Conservation (phyloP, 495 filamentous ascomycete species). For the Pseudomonodictys pantanalensis region DNA sequence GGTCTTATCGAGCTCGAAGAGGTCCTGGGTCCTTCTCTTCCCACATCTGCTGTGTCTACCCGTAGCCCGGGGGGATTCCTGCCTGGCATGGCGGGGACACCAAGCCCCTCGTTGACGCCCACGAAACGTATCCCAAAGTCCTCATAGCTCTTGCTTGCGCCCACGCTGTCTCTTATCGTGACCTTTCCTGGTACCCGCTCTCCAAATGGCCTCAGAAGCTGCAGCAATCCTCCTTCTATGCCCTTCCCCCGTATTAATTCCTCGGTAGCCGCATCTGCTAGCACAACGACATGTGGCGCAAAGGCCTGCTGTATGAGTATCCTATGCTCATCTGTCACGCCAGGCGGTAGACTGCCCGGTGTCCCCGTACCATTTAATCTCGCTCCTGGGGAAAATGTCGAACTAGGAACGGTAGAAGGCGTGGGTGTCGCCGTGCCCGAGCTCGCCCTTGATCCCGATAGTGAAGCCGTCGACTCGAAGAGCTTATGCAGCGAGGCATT, state of each 20-base stretch:
- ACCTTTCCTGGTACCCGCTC: slow-evolving; percentile 85
- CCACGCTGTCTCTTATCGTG: slow-evolving; percentile 82
- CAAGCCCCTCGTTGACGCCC: slow-evolving; percentile 55
- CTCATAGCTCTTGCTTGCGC: slow-evolving; percentile 76
- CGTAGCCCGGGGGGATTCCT: slow-evolving; percentile 39
- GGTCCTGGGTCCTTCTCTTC: slow-evolving; percentile 17
- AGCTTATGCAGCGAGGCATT: slow-evolving; percentile 45
- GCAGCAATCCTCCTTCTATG: slow-evolving; percentile 74
- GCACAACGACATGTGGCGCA: slow-evolving; percentile 80
- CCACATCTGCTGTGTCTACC: slow-evolving; percentile 31
- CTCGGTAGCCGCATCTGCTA: slow-evolving; percentile 80
- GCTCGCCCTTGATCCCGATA: slow-evolving; percentile 36
- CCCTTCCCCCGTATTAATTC: slow-evolving; percentile 79
- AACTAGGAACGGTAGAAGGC: slow-evolving; percentile 32
- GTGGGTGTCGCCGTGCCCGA: slow-evolving; percentile 40
- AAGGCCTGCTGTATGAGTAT: slow-evolving; percentile 78
- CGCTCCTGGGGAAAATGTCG: slow-evolving; percentile 39
- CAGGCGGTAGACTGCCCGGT: slow-evolving; percentile 12
- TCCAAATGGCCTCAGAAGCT: slow-evolving; percentile 86
- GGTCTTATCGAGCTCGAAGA: slow-evolving; percentile 17
- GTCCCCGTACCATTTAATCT: slow-evolving; percentile 32
- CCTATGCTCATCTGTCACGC: slow-evolving; percentile 57
- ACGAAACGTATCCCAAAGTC: slow-evolving; percentile 88
- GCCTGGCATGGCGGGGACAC: slow-evolving; percentile 46
- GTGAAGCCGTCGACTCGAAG: slow-evolving; percentile 43